A percentile compares a stretch with the other conserved stretches of the same genome.
Conservation (phyloP, 768 basidiomycete genomes). For the Boletellus sp. region DNA sequence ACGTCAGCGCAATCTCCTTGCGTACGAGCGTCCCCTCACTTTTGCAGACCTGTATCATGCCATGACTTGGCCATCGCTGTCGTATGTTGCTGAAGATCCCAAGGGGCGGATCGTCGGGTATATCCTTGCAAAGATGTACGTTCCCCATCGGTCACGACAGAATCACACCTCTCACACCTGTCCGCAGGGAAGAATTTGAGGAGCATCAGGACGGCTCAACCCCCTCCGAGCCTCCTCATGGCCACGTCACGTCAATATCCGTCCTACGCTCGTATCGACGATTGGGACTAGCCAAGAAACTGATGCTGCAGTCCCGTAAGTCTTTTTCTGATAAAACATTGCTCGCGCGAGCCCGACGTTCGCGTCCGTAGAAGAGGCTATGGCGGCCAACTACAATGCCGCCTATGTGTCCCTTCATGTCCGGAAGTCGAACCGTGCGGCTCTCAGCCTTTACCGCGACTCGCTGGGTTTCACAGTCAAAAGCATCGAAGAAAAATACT, state of each 20-base stretch:
- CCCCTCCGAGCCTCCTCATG: conserved; percentile 60
- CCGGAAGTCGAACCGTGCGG: conserved; percentile 91
- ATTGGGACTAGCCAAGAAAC: conserved; percentile 88
- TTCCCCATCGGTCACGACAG: conserved; percentile 3
- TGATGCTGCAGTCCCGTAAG: conserved; percentile 92
- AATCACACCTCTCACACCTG: conserved; percentile 24
- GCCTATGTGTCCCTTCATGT: conserved; percentile 87
- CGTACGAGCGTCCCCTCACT: not conserved
- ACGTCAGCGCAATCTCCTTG: conserved; percentile 17
- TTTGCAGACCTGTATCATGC: conserved; percentile 79
- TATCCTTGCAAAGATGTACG: conserved; percentile 92
- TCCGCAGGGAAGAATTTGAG: conserved; percentile 52
- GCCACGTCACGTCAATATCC: conserved; percentile 96
- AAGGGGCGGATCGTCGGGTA: conserved; percentile 91
- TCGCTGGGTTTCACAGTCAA: conserved; percentile 86
- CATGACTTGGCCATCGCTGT: conserved; percentile 90
- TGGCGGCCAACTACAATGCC: conserved; percentile 84
- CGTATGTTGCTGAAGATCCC: conserved; percentile 88
- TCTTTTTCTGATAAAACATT: conserved; percentile 5
- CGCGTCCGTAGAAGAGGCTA: conserved; percentile 70
- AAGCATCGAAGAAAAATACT: conserved; percentile 85
- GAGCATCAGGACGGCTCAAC: conserved; percentile 44
- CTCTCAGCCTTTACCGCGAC: conserved; percentile 83
- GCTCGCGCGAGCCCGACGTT: conserved; percentile 1
- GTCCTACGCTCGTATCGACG: conserved; percentile 87